Percentiles rank a stretch among this genome's conserved stretches.
Conservation (phyloP, 2,329 filamentous ascomycete species). For the Davidsoniella neocaledoniae region DNA sequence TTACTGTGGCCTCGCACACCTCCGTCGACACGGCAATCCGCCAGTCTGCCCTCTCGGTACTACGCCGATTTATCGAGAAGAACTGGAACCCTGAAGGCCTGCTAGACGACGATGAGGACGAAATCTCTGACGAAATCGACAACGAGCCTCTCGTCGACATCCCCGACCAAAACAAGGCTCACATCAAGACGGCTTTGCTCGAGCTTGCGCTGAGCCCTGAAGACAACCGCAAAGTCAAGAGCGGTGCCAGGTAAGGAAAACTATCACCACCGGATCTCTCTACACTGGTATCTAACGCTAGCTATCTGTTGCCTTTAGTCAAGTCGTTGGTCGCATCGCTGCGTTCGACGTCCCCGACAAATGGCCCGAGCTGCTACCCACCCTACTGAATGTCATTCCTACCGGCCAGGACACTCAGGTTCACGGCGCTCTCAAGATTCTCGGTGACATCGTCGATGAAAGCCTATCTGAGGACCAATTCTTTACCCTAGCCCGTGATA, state of each 20-base stretch:
- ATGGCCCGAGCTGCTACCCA: slow-evolving; percentile 79
- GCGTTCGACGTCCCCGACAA: slow-evolving; percentile 83
- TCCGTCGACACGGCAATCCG: slow-evolving; percentile 59
- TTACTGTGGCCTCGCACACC: slow-evolving; percentile 62
- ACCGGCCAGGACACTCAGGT: slow-evolving; percentile 62
- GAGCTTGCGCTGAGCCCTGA: slow-evolving; percentile 58
- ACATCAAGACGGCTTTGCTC: slow-evolving; percentile 58
- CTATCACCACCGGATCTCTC: neutral
- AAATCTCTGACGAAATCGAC: slow-evolving; percentile 49
- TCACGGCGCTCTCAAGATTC: slow-evolving; percentile 75
- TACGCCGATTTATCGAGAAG: slow-evolving; percentile 68
- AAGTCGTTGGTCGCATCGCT: slow-evolving; percentile 82
- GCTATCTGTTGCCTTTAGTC: slow-evolving; percentile 24
- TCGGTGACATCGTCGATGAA: slow-evolving; percentile 81
- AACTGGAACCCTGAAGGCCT: slow-evolving; percentile 69
- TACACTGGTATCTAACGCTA: neutral
- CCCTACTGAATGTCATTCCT: slow-evolving; percentile 61
- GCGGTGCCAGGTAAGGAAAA: slow-evolving; percentile 59
- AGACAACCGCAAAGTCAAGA: slow-evolving; percentile 72
- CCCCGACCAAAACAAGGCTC: slow-evolving; percentile 33
- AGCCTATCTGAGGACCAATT: slow-evolving; percentile 90
- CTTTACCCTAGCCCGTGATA: slow-evolving; percentile 71
- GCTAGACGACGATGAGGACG: slow-evolving; percentile 44
- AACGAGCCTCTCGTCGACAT: slow-evolving; percentile 17
- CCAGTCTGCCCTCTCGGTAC: slow-evolving; percentile 62